Base-by-base conservation (phyloP, 164 flowering plant species). In the Dillenia turbinata region DNA sequence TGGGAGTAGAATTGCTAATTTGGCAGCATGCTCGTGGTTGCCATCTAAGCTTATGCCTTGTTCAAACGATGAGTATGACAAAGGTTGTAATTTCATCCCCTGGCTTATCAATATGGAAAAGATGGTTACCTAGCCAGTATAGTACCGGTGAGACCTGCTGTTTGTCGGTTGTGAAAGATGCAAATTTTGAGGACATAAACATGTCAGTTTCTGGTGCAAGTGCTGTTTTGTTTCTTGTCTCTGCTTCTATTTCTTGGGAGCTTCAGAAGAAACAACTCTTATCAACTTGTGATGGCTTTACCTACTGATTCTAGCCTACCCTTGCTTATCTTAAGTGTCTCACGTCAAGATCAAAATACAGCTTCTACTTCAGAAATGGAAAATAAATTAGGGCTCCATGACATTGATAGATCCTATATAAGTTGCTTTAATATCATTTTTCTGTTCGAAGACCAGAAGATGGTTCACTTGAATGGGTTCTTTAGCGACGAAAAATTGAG, bases 61-160 rank as follows among this genome's bases (percentile, higher is more conserved):
- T 12, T 22, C 44, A 26, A 67, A 74, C 12, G 75, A 73, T 56
- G 72, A 71, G 56, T 67, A 68, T 61, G 73, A 72, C 56, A 59
- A 62, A 40, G 81, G 74, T 89, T 69, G 71, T 76, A 10, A 45
- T 81, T 60, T 83, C 87, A 51, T 81, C 83, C 61, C 75, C 85
- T 51, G 82, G 80, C 47, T 57, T 93, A 52, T 76, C 97, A 22
- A 75, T 90, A 57, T 93, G 98, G 98, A 89, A 70, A 63, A 79
- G 77, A 59, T 85, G 92, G 92, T 47, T 69, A 50, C 53, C 59
- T 58, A 59, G 60, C 60, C 63, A 62, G 59, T 69, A 66, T 40
- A 66, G 44, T 63, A n/a, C 26, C 0, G 76, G 64, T 65, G 65
- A 64, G 15, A 66, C 60, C 26, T 88, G 85, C 71, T 87, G 87